Evolutionary conservation across 495 filamentous ascomycete species (phyloP), one percentile per base, ranked within the genome.

Genomic region (Xylaria longipes): DNA sequence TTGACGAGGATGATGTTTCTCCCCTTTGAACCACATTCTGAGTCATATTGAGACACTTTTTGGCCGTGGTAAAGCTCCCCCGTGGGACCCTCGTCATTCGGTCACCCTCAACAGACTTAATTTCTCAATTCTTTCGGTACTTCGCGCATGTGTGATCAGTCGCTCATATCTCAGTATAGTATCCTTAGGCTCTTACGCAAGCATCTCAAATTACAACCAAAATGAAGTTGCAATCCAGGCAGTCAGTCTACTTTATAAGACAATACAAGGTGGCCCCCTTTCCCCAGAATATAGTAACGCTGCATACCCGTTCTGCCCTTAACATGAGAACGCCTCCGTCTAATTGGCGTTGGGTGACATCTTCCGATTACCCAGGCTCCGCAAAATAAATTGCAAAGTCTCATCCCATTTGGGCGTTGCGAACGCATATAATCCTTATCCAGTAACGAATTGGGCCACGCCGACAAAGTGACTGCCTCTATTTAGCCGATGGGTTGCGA

Each of bases 331-430:
- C 22, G 11, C 41, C 9, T 41, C 20, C 43, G 5, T 62, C 31
- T 22, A 50, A 37, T 11, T 20, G 17, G 12, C 43, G 33, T 43
- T 41, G 41, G 1, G 29, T 29, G 56, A 41, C 37, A 70, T 70
- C 43, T 61, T 61, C 66, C 66, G n/a, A 41, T 70, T 61, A 61
- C 56, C 68, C 68, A 62, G 11, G 52, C 27, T 62, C 68, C 72
- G 48, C 67, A 66, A 52, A 58, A 63, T 68, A 71, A 46, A 35
- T 67, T 71, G 60, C 77, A 63, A 63, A 45, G 20, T 63, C n/a
- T 20, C 27, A 29, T 25, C 52, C 52, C 6, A 68, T 56, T 56
- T 43, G 37, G 37, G 45, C 52, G 7, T 17, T 14, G 3, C 0
- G 29, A 11, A 15, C 2, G 5, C 1, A 22, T 31, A 31, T 20